A percentile compares a stretch with the other conserved stretches of the same genome.
Conservation (phyloP, 148 eudicot species). For the Rheum nobile region DNA sequence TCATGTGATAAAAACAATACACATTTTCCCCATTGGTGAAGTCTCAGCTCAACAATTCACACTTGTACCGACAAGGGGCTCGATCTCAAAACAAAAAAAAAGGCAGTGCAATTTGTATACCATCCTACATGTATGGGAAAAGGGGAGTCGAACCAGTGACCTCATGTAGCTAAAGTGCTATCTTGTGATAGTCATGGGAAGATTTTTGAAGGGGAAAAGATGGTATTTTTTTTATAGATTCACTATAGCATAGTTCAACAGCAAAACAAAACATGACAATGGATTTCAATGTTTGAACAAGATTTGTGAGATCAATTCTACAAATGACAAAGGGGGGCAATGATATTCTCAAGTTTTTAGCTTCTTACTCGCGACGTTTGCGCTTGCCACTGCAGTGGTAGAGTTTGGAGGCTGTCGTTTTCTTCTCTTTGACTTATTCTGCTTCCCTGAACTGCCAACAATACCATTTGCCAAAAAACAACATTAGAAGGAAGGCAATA, state of each 20-base stretch:
- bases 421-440: constrained; percentile 11
- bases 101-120: no score
- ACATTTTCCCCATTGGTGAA: no score
- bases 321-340: background rate
- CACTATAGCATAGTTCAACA: background rate
- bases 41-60: no score
- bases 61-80: no score
- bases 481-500: background rate
- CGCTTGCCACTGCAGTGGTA: background rate
- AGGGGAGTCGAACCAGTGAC: no score
- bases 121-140: no score
- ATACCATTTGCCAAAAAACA: background rate
- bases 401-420: constrained; percentile 14
- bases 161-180: no score
- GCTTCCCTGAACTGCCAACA: constrained; percentile 10
- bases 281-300: background rate
- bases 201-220: background rate
- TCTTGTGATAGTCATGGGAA: no score
- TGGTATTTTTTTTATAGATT: background rate
- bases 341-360: background rate
- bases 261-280: background rate
- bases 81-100: no score
- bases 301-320: background rate
- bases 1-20: no score
- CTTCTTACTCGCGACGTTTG: background rate